Percentiles rank a stretch among this genome's conserved stretches.
Evolutionary conservation across 441 rosid genomes (phyloP).

Genomic region (Arabidopsis lyrata): DNA sequence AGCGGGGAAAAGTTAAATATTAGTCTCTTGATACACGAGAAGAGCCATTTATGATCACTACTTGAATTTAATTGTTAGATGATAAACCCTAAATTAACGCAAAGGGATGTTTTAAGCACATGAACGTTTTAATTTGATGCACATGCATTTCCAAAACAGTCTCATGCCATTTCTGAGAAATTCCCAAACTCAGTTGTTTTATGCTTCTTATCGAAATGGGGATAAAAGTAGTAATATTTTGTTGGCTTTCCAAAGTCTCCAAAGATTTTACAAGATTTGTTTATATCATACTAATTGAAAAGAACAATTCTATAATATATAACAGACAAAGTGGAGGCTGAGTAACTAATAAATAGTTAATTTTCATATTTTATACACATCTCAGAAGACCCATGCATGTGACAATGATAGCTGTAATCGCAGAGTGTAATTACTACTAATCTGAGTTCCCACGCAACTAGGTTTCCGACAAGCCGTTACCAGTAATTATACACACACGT

Average conservation of each 20-base stretch:
- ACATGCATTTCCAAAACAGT: conserved; percentile 23
- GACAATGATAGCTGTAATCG: conserved; percentile 40
- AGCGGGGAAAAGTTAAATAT: conserved; percentile 18
- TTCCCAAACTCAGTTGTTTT: conserved; percentile 29
- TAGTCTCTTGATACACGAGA: conserved; percentile 36
- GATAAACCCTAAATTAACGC: conserved; percentile 35
- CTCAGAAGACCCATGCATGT: conserved; percentile 35
- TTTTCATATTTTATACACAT: conserved; percentile 2
- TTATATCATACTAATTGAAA: not conserved
- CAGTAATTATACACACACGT: conserved; percentile 21
- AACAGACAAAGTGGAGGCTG: conserved; percentile 17
- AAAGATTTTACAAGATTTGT: conserved; percentile 32
- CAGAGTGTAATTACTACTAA: conserved; percentile 20
- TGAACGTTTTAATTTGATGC: conserved; percentile 36
- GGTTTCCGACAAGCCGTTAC: conserved; percentile 31
- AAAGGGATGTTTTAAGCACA: conserved; percentile 48
- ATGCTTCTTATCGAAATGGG: not conserved
- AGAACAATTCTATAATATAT: not conserved
- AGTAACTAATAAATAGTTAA: conserved; percentile 8
- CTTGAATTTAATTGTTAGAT: conserved; percentile 14
- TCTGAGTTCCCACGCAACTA: conserved; percentile 38
- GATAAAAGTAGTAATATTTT: conserved; percentile 11
- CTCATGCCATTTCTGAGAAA: conserved; percentile 32
- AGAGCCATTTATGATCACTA: conserved; percentile 30
- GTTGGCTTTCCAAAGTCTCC: conserved; percentile 36